Evolutionary conservation across 73 alveolate genomes (phyloP), one percentile per base, ranked within the genome.

Genomic region (Stentor roeselii): DNA sequence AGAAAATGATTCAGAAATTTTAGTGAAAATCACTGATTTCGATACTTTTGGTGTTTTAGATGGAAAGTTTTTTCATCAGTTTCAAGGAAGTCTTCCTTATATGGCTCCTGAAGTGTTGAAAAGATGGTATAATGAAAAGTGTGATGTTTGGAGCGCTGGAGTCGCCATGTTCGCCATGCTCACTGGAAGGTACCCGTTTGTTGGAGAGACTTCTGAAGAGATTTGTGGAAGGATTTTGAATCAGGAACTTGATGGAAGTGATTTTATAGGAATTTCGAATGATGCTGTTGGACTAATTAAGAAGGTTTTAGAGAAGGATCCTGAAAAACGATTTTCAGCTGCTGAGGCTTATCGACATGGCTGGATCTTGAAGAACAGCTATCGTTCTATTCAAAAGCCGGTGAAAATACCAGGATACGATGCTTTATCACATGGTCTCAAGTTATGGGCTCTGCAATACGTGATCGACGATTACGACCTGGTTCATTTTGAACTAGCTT

Each of bases 1-100:
- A 27, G 38, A 60, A 42, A 38, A 21, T 60, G 42, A 30, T 31
- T 60, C 59, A 21, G 59, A 82, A 30, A 27, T 36, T 60, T 34
- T 87, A 60, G 36, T 82, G 35, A 82, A 82, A 82, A 37, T 82
- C 34, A 82, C 61, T 74, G 87, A 82, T 61, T 82, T 82, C 61
- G 87, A 59, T 34, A n/a, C 59, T 35, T 30, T 34, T 3, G 36
- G n/a, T 30, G 61, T 30, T 21, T 34, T 3, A 3, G 35, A 82
- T 60, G 86, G 86, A 27, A 82, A 3, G 34, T 35, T 21, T n/a
- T 32, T 82, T 78, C 30, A 31, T 32, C 50, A 37, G n/a, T 35
- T 31, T 21, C 84, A 27, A 27, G 87, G 87, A 3, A 82, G 84
- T 74, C 21, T 76, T 0, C 21, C 14, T 76, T 76, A 76, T 39